Base-by-base conservation (phyloP, 495 filamentous ascomycete species). In the Xylaria telfairii region DNA sequence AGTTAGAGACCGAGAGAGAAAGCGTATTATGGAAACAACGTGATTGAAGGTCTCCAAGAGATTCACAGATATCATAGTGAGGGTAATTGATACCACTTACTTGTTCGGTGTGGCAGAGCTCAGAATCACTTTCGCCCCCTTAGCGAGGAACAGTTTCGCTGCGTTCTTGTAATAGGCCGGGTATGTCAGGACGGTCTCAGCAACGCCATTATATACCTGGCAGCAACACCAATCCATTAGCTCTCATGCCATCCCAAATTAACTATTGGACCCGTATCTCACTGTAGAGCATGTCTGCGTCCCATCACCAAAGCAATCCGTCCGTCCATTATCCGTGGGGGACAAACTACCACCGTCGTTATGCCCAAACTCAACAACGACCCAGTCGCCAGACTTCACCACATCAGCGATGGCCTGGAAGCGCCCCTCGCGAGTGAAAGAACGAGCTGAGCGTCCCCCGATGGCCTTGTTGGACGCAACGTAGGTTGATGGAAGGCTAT, bases 51-150 rank as follows among this genome's bases (percentile, higher is more conserved):
- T 34, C 15, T 57, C 13, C 0, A 34, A 57, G 30, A 8, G 28
- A 57, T 34, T 30, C 3, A 6, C 7, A 10, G 32, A n/a, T 28
- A 21, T 21, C 32, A 62, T 15, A 1, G 42, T n/a, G 28, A 39
- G 39, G 46, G 15, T 4, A 10, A 1, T 34, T 15, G 19, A 28
- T 39, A 67, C 1, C 12, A 17, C 65, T 42, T 56, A 67, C 65
- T 82, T 81, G 68, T 79, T 78, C 1, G 89, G 89, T 7, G 89
- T 90, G 39, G 84, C 85, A 1, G 84, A 85, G 28, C 85, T 84
- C 49, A 90, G 78, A 51, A 91, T 80, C 46, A 90, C 89, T 39
- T 84, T 84, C 1, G 89, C 89, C 3, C 89, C 89, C 67, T 87
- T 86, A 28, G 74, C 75, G 34, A 81, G 76, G 80, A 87, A 87